These are phyloP conservation scores for Epichloe sibirici DNA, from an alignment of 2,329 filamentous ascomycete species.

Conservation along the genomic window DNA sequence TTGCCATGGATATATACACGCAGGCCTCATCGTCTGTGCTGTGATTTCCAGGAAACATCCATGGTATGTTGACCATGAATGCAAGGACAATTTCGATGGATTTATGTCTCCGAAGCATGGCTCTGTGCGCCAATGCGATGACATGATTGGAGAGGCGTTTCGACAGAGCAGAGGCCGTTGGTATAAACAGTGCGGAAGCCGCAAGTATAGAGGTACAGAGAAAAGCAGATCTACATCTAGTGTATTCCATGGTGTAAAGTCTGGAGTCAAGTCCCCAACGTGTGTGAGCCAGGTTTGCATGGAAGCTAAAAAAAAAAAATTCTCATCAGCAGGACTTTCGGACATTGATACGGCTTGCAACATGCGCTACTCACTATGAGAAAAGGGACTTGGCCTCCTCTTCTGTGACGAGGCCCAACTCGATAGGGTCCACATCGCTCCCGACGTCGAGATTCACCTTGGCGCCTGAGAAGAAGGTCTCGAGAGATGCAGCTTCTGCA, in stretches of 20 bases:
- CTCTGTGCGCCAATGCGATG: constrained; percentile 47
- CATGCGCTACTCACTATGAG: constrained; percentile 38
- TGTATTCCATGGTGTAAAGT: constrained; percentile 53
- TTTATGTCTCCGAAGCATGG: constrained; percentile 49
- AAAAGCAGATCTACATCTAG: constrained; percentile 55
- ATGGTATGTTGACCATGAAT: constrained; percentile 65
- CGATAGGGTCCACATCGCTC: constrained; percentile 53
- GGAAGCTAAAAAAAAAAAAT: constrained; percentile 37
- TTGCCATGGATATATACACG: constrained; percentile 56
- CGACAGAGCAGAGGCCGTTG: constrained; percentile 50
- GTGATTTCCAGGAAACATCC: constrained; percentile 57
- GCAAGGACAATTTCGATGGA: constrained; percentile 64
- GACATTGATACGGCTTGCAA: not conserved
- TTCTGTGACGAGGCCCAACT: constrained; percentile 54
- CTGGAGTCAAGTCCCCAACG: constrained; percentile 60
- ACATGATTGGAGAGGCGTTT: constrained; percentile 53
- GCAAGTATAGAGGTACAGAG: constrained; percentile 61
- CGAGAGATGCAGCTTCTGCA: constrained; percentile 28
- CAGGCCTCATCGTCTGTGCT: constrained; percentile 64
- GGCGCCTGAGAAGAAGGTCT: constrained; percentile 55
- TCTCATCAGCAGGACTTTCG: not conserved
- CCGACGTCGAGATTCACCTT: constrained; percentile 51
- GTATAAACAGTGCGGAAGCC: constrained; percentile 54
- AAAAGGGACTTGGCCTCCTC: constrained; percentile 54
- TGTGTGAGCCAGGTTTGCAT: constrained; percentile 58